Evolutionary conservation across 768 basidiomycete genomes (phyloP).

Genomic region (Russula compacta): DNA sequence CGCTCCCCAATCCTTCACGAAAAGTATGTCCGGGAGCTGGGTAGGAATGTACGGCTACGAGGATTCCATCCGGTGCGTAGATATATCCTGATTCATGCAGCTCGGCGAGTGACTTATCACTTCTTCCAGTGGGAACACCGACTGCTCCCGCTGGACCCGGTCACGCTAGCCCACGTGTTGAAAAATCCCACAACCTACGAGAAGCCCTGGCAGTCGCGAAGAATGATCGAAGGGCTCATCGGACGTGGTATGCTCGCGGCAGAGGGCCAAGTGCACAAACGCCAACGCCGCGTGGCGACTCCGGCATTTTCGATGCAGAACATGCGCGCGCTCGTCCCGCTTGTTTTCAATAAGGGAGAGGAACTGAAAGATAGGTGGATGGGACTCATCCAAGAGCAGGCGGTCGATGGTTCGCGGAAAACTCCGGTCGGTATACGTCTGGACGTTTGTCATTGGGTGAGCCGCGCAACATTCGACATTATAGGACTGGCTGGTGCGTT

Average conservation of each 20-base stretch:
- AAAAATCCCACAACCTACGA: slow-evolving; percentile 66
- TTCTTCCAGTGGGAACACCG: slow-evolving; percentile 61
- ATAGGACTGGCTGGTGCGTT: slow-evolving; percentile 75
- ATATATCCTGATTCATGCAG: neutral
- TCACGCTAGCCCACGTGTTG: slow-evolving; percentile 64
- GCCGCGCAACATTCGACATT: slow-evolving; percentile 80
- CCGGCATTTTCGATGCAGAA: slow-evolving; percentile 80
- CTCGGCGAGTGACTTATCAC: neutral
- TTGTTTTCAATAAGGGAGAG: slow-evolving; percentile 60
- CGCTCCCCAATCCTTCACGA: slow-evolving; percentile 22
- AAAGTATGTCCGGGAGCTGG: slow-evolving; percentile 46
- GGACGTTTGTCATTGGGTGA: slow-evolving; percentile 76
- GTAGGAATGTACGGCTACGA: slow-evolving; percentile 58
- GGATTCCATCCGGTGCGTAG: slow-evolving; percentile 61
- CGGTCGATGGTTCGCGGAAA: slow-evolving; percentile 16
- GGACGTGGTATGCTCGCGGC: slow-evolving; percentile 78
- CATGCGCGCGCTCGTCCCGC: slow-evolving; percentile 57
- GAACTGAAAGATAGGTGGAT: slow-evolving; percentile 56
- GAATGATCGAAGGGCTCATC: slow-evolving; percentile 65
- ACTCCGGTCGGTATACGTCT: slow-evolving; percentile 32
- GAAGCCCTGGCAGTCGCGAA: slow-evolving; percentile 76
- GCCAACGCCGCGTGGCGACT: slow-evolving; percentile 67
- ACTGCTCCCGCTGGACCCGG: slow-evolving; percentile 72
- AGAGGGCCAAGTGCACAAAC: slow-evolving; percentile 68
- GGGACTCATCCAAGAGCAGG: slow-evolving; percentile 34